Percentiles rank a stretch among this genome's conserved stretches.
These are phyloP conservation scores for Reticulascus tulasneorum DNA, from an alignment of 2,329 filamentous ascomycete species.

Conservation along the genomic window DNA sequence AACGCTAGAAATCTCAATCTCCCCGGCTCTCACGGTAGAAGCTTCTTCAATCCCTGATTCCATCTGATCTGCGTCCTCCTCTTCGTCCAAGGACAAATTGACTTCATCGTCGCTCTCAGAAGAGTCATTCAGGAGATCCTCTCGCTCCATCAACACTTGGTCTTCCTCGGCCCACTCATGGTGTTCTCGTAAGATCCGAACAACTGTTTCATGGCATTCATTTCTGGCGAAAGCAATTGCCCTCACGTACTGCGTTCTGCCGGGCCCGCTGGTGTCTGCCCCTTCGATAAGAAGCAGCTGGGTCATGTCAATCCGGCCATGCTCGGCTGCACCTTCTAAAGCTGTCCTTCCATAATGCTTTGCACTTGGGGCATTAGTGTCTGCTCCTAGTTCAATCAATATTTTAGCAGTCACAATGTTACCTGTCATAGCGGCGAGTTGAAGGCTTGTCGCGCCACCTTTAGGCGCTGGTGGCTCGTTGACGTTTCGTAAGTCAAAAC, in stretches of 20 bases:
- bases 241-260: not conserved
- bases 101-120: too few species aligned
- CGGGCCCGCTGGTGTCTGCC: not conserved
- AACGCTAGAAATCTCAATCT: too few species aligned
- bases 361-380: not conserved
- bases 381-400: not conserved
- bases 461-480: not conserved
- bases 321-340: constrained; percentile 3
- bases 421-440: not conserved
- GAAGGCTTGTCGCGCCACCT: not conserved
- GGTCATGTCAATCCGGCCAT: not conserved
- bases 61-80: too few species aligned
- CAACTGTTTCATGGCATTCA: too few species aligned
- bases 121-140: too few species aligned
- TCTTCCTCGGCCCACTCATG: too few species aligned
- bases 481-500: too few species aligned
- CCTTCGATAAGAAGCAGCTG: not conserved
- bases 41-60: too few species aligned
- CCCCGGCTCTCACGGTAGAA: too few species aligned
- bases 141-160: too few species aligned
- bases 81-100: too few species aligned
- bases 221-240: constrained; percentile 3
- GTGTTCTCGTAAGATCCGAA: too few species aligned
- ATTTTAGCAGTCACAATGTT: not conserved
- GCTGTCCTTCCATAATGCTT: not conserved